A percentile compares a stretch with the other conserved stretches of the same genome.
phyloP scores from a whole-genome alignment of 1,284 basidiomycete species.

The Sparassis latifolia region DNA sequence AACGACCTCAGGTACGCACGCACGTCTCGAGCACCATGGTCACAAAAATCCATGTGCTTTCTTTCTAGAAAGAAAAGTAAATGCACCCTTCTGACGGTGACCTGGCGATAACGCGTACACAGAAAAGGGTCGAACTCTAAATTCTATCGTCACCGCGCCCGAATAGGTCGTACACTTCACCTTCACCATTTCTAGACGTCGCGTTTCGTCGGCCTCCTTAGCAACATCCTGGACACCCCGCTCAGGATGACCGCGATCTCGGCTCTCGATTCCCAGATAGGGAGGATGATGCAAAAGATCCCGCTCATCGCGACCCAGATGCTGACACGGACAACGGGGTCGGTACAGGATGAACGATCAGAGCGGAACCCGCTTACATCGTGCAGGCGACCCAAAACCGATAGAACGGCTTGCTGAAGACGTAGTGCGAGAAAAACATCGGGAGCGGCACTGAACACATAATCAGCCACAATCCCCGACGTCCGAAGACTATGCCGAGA shows the following conservation, averaged over 20 bases:
- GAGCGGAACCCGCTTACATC: constrained; percentile 28
- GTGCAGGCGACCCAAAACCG: constrained; percentile 45
- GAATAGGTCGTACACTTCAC: too few relatives aligned
- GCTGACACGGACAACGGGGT: constrained; percentile 15
- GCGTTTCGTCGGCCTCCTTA: not conserved
- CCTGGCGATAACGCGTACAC: too few relatives aligned
- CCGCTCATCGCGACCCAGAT: constrained; percentile 42
- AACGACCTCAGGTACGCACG: too few relatives aligned
- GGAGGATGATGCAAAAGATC: constrained; percentile 39
- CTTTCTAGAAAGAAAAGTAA: too few relatives aligned
- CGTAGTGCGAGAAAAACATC: constrained; percentile 46
- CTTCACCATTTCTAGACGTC: too few relatives aligned
- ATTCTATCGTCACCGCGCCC: too few relatives aligned
- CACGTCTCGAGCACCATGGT: too few relatives aligned
- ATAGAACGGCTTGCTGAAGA: constrained; percentile 43
- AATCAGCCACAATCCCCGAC: not conserved
- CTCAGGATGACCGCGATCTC: constrained; percentile 31
- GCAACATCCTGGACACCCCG: constrained; percentile 5
- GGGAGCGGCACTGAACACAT: constrained; percentile 37
- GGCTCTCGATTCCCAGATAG: constrained; percentile 38
- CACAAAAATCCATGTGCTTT: too few relatives aligned
- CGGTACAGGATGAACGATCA: not conserved
- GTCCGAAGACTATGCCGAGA: not conserved
- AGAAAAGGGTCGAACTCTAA: too few relatives aligned
- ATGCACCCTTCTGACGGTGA: too few relatives aligned